These are phyloP conservation scores for Metschnikowia gelsemii DNA, from an alignment of 805 yeast genomes.

Conservation along the genomic window DNA sequence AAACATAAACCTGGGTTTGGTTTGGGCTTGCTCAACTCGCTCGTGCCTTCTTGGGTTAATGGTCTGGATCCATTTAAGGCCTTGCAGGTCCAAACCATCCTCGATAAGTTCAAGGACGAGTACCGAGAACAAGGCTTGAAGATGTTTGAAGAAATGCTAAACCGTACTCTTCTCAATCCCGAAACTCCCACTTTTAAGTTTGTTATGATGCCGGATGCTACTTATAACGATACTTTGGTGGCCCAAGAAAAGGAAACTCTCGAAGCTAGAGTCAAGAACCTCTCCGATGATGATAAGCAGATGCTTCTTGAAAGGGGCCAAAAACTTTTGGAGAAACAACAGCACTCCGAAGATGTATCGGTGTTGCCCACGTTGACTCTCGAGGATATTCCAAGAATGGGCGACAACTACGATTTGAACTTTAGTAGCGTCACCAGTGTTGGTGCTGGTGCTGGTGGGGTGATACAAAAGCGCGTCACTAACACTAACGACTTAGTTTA, in stretches of 20 bases:
- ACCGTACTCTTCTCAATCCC: slow-evolving; percentile 48
- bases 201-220: slow-evolving; percentile 68
- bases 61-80: slow-evolving; percentile 70
- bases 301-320: slow-evolving; percentile 60
- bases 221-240: slow-evolving; percentile 50
- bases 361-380: slow-evolving; percentile 77
- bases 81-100: slow-evolving; percentile 61
- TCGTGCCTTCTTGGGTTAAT: slow-evolving; percentile 86
- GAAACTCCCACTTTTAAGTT: slow-evolving; percentile 60
- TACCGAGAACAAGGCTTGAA: slow-evolving; percentile 47
- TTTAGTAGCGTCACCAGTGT: slow-evolving; percentile 29
- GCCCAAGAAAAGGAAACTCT: slow-evolving; percentile 60
- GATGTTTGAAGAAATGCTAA: slow-evolving; percentile 60
- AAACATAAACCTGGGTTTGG: slow-evolving; percentile 93
- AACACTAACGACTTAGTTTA: slow-evolving; percentile 83
- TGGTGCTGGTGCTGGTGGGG: slow-evolving; percentile 33
- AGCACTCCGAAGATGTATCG: slow-evolving; percentile 67
- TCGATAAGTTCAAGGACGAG: slow-evolving; percentile 61
- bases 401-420: slow-evolving; percentile 37
- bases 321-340: slow-evolving; percentile 60
- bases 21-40: slow-evolving; percentile 63
- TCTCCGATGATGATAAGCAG: slow-evolving; percentile 57
- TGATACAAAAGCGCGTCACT: slow-evolving; percentile 50
- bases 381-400: slow-evolving; percentile 65
- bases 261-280: slow-evolving; percentile 35